A percentile compares a stretch with the other conserved stretches of the same genome.
Conservation (phyloP, 345 rosid genomes). For the Rhizophora mangle region DNA sequence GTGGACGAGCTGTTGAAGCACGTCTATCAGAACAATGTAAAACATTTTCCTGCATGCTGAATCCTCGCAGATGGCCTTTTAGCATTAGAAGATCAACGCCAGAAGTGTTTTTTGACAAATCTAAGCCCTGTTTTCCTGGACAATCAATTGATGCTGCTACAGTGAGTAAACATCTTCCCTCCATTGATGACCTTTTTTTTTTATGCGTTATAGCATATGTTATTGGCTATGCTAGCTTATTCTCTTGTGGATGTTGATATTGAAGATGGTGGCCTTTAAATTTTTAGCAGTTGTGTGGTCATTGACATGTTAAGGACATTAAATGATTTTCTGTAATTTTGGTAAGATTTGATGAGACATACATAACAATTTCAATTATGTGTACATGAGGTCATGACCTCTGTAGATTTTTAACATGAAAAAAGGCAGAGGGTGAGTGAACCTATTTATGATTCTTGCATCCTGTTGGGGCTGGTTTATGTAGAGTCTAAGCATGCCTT, state of each 20-base stretch:
- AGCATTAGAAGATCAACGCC: constrained; percentile 35
- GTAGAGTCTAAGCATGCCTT: not conserved
- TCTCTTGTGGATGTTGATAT: not conserved
- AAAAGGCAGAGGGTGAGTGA: not conserved
- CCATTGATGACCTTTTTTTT: not conserved
- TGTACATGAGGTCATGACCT: too few species aligned
- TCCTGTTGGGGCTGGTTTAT: too few species aligned
- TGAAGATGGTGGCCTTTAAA: not conserved
- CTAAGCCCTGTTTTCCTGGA: constrained; percentile 46
- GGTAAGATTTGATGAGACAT: too few species aligned
- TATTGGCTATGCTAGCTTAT: not conserved
- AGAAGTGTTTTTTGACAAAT: constrained; percentile 55
- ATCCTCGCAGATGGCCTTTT: constrained; percentile 32
- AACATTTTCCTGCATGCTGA: constrained; percentile 44
- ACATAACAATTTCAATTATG: too few species aligned
- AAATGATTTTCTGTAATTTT: too few species aligned
- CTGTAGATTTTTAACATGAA: not conserved
- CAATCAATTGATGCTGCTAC: constrained; percentile 26
- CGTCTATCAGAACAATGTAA: constrained; percentile 33
- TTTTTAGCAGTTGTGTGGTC: too few species aligned
- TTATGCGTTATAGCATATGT: not conserved
- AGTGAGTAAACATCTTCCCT: constrained; percentile 39
- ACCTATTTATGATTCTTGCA: not conserved
- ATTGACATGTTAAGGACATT: too few species aligned
- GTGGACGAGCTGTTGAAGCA: constrained; percentile 24